Evolutionary conservation across 2,329 filamentous ascomycete species (phyloP).

Genomic region (Alternaria sp.): DNA sequence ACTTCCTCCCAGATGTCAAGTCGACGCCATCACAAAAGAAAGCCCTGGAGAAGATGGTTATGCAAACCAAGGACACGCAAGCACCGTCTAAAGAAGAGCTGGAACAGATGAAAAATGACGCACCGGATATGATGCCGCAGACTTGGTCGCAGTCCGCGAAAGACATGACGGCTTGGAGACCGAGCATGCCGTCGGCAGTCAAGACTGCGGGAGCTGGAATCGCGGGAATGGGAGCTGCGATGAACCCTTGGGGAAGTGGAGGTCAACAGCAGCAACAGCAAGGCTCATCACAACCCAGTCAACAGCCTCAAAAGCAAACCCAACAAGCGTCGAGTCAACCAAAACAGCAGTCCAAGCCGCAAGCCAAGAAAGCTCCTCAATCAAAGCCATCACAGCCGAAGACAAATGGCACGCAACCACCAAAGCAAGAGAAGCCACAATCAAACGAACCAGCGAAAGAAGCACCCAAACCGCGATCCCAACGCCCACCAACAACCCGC

Average conservation of each 20-base stretch:
- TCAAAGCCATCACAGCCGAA: background rate
- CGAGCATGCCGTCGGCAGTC: conserved; percentile 33
- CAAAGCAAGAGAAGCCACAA: conserved; percentile 18
- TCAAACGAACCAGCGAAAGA: conserved; percentile 22
- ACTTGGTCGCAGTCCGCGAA: conserved; percentile 41
- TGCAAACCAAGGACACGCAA: conserved; percentile 44
- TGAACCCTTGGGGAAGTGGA: conserved; percentile 16
- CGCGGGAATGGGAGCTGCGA: conserved; percentile 15
- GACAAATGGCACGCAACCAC: conserved; percentile 9
- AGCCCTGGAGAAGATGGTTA: conserved; percentile 48
- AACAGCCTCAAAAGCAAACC: background rate
- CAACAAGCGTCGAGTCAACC: background rate
- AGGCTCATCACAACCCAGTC: conserved; percentile 2
- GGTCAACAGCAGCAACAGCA: conserved; percentile 9
- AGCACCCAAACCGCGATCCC: conserved; percentile 15
- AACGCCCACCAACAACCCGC: conserved; percentile 7
- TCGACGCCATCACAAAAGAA: conserved; percentile 44
- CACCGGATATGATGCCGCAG: conserved; percentile 41
- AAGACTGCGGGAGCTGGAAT: conserved; percentile 32
- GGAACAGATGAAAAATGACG: conserved; percentile 44
- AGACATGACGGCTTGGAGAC: conserved; percentile 45
- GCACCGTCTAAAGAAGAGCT: conserved; percentile 42
- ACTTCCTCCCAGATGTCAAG: conserved; percentile 45
- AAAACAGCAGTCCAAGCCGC: background rate
- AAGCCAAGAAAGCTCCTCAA: conserved; percentile 11